Conservation (phyloP, 352 stramenopile species). For the Phytophthora kernoviae region DNA sequence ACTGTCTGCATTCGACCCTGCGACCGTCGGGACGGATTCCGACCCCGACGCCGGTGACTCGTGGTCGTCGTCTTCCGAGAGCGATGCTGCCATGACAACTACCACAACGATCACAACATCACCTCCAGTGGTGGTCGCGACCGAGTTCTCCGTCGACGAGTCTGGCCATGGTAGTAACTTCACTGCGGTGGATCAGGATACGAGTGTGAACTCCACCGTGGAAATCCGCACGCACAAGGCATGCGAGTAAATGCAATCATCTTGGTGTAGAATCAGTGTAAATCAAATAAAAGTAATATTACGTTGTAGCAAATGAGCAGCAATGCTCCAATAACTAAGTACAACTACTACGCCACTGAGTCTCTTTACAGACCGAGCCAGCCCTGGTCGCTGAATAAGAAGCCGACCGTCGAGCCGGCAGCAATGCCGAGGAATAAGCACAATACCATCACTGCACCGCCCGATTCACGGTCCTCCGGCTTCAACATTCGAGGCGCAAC, state of each 20-base stretch:
- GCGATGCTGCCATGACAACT: no score
- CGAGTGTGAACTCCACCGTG: neutral
- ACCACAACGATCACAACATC: neutral
- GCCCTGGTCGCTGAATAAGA: slow-evolving; percentile 42
- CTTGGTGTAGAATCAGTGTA: neutral
- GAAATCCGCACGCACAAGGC: slow-evolving; percentile 18
- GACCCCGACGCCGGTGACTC: slow-evolving; percentile 2
- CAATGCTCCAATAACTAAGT: no score
- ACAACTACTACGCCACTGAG: no score
- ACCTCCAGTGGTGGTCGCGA: slow-evolving; percentile 14
- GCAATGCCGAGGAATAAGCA: slow-evolving; percentile 54
- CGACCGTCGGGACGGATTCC: no score
- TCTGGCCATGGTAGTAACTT: slow-evolving; percentile 7
- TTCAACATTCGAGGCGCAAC: slow-evolving; percentile 41
- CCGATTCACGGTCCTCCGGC: slow-evolving; percentile 48
- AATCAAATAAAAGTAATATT: neutral
- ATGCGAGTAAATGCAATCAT: slow-evolving; percentile 16
- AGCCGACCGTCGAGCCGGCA: slow-evolving; percentile 39
- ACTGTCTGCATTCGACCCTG: no score
- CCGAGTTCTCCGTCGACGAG: slow-evolving; percentile 9
- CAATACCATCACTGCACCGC: slow-evolving; percentile 49
- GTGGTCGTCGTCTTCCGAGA: slow-evolving; percentile 17
- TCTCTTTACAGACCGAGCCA: slow-evolving; percentile 41
- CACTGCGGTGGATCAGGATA: slow-evolving; percentile 6
- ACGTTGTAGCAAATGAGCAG: no score